These are phyloP conservation scores for Candida sp. DNA, from an alignment of 1,139 yeast species.

Conservation along the genomic window DNA sequence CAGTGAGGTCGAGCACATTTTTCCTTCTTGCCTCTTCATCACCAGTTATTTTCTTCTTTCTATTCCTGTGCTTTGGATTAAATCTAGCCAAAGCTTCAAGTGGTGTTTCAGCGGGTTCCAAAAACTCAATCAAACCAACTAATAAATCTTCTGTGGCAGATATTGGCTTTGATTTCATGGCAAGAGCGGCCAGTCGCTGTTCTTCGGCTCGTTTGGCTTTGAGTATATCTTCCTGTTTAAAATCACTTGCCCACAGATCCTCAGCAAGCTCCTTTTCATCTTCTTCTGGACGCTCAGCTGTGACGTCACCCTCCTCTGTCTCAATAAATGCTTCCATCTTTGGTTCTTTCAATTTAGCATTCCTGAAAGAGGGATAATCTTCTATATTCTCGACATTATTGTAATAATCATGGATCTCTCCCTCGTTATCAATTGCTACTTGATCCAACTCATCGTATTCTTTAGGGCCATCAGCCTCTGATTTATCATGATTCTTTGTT, in stretches of 20 bases:
- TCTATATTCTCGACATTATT: constrained; percentile 13
- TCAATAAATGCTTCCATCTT: constrained; percentile 67
- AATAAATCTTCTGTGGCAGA: constrained; percentile 21
- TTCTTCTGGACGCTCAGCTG: constrained; percentile 11
- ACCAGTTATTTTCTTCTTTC: constrained; percentile 8
- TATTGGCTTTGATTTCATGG: constrained; percentile 10
- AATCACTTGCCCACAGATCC: constrained; percentile 47
- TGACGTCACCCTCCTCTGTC: constrained; percentile 46
- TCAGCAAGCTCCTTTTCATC: constrained; percentile 31
- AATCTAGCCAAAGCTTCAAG: constrained; percentile 56
- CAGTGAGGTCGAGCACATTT: constrained; percentile 43
- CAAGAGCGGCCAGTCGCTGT: constrained; percentile 14
- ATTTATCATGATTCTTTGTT: too few species aligned
- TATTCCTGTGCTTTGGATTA: constrained; percentile 20
- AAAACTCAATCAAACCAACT: constrained; percentile 29
- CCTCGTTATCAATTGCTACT: constrained; percentile 5
- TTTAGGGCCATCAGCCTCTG: constrained; percentile 4
- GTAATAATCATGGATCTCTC: constrained; percentile 11
- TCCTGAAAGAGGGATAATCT: not conserved
- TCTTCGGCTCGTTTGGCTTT: constrained; percentile 45
- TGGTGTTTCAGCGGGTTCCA: constrained; percentile 65
- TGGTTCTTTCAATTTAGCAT: constrained; percentile 10
- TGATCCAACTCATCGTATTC: constrained; percentile 5
- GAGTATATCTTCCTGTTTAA: constrained; percentile 43
- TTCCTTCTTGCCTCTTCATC: constrained; percentile 19